phyloP scores from a whole-genome alignment of 1,284 basidiomycete genomes.

The Ceratobasidium sp. region DNA sequence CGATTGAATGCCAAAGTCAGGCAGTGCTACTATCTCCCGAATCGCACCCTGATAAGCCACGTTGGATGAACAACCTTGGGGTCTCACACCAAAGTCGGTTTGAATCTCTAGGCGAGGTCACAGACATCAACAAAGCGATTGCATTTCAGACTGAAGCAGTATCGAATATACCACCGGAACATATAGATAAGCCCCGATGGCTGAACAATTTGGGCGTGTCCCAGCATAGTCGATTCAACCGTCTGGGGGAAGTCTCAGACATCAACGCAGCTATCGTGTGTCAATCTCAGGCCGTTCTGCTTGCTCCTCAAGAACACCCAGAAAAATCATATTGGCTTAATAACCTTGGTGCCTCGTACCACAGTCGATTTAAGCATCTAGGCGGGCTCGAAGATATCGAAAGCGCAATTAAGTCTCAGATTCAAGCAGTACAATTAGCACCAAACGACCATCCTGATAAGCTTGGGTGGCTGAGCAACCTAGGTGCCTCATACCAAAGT shows the following conservation, averaged over 20 bases:
- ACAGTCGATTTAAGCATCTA: too few species aligned
- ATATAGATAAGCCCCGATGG: background rate
- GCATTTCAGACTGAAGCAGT: background rate
- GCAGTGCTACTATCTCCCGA: background rate
- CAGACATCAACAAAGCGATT: background rate
- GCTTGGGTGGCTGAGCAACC: too few species aligned
- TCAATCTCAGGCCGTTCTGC: too few species aligned
- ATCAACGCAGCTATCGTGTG: background rate
- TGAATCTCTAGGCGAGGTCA: too few species aligned
- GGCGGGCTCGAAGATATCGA: too few species aligned
- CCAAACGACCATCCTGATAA: too few species aligned
- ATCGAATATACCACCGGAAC: background rate
- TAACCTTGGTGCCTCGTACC: too few species aligned
- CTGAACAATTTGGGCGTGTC: background rate
- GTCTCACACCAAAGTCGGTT: background rate
- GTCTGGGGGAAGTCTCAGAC: background rate
- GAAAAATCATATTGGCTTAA: too few species aligned
- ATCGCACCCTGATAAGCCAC: background rate
- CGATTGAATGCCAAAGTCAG: slow-evolving; percentile 1
- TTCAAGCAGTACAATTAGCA: too few species aligned
- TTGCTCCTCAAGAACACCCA: too few species aligned
- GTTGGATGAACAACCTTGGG: background rate
- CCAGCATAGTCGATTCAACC: background rate
- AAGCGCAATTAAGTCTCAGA: too few species aligned
- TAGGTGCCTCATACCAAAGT: too few species aligned